phyloP scores from a whole-genome alignment of 495 filamentous ascomycete genomes.

The Clavariopsis aquatica region DNA sequence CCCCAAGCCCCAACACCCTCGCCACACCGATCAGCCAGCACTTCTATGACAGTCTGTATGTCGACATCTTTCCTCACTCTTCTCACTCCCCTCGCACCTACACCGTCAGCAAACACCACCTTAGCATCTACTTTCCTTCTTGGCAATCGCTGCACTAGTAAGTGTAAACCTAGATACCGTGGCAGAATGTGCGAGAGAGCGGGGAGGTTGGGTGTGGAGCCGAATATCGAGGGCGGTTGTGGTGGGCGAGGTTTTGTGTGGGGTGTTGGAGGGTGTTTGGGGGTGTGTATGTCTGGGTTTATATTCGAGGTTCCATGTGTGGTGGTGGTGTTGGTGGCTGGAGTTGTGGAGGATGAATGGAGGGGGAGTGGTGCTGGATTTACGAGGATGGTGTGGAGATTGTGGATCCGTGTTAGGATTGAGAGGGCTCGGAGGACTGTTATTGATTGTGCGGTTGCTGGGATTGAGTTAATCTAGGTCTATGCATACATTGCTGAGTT shows the following conservation, averaged over 20 bases:
- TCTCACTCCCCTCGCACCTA: neutral
- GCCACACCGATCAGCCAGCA: conserved; percentile 39
- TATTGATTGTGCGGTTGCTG: conserved; percentile 41
- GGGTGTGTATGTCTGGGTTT: conserved; percentile 3
- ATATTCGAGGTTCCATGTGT: neutral
- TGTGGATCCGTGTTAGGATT: conserved; percentile 38
- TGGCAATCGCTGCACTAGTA: conserved; percentile 33
- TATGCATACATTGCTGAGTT: neutral
- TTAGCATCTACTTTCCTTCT: conserved; percentile 23
- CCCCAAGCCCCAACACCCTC: conserved; percentile 41
- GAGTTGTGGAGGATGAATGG: neutral
- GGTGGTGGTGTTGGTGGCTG: conserved; percentile 3
- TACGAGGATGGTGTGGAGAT: conserved; percentile 43
- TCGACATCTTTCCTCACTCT: conserved; percentile 4
- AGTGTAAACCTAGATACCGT: conserved; percentile 39
- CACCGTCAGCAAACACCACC: conserved; percentile 5
- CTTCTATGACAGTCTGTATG: conserved; percentile 39
- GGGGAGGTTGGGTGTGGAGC: conserved; percentile 35
- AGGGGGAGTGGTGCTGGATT: conserved; percentile 32
- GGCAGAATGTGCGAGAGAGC: conserved; percentile 38
- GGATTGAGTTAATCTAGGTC: conserved; percentile 2
- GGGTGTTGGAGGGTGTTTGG: neutral
- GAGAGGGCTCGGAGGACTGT: conserved; percentile 43
- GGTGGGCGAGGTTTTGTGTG: neutral
- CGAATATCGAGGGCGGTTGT: conserved; percentile 41